These are phyloP conservation scores for Paraconiothyrium brasiliense DNA, from an alignment of 2,329 filamentous ascomycete species.

Conservation along the genomic window DNA sequence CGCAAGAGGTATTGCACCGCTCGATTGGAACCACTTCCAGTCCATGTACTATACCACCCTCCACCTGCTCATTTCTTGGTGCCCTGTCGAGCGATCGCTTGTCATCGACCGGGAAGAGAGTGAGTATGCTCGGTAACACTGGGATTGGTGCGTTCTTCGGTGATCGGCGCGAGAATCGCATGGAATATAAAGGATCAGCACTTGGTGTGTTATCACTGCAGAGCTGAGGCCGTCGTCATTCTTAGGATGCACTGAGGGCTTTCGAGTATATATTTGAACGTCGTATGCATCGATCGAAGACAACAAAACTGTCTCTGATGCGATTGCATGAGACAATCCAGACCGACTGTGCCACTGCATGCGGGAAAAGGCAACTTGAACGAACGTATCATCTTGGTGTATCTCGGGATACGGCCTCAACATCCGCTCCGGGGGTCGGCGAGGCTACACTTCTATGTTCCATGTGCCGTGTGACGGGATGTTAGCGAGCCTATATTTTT, in stretches of 20 bases:
- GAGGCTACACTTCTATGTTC: neutral
- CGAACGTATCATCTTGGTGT: slow-evolving; percentile 1
- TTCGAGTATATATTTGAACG: neutral
- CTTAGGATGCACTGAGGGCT: neutral
- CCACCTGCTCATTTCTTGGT: slow-evolving; percentile 23
- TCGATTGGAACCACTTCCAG: slow-evolving; percentile 45
- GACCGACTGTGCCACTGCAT: neutral
- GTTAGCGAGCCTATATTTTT: neutral
- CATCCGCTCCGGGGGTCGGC: neutral
- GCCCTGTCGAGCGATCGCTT: slow-evolving; percentile 15
- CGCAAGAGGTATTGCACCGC: slow-evolving; percentile 31
- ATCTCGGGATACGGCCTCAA: neutral
- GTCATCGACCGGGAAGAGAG: slow-evolving; percentile 31
- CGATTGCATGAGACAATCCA: neutral
- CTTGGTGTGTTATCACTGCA: neutral
- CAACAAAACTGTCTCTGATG: neutral
- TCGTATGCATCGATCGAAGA: neutral
- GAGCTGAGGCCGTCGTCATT: neutral
- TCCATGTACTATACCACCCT: slow-evolving; percentile 34
- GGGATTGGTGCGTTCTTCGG: slow-evolving; percentile 29
- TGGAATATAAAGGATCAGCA: slow-evolving; percentile 16
- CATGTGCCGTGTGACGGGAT: slow-evolving; percentile 2
- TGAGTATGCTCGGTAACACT: slow-evolving; percentile 41
- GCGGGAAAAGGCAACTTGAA: neutral
- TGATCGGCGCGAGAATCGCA: slow-evolving; percentile 38